phyloP scores from a whole-genome alignment of 768 basidiomycete species.

The Antrodiella citrinella region DNA sequence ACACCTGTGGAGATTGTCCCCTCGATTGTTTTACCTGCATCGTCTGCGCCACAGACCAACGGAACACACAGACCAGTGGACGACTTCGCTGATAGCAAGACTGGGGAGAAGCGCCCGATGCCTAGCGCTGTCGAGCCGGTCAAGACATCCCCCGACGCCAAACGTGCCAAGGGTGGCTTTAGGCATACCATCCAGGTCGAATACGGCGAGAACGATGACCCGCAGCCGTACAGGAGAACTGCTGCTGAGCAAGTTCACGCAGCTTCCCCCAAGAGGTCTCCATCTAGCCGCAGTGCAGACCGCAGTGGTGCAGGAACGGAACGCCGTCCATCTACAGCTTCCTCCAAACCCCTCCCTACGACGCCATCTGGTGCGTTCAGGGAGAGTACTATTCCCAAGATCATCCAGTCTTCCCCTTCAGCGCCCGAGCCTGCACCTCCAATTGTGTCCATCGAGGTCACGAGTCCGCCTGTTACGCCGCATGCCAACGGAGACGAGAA shows the following conservation, averaged over 20 bases:
- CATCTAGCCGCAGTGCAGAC: conserved; percentile 9
- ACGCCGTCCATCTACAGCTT: conserved; percentile 2
- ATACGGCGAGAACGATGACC: conserved; percentile 59
- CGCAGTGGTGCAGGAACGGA: not conserved
- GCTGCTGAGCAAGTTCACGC: conserved; percentile 5
- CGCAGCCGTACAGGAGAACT: conserved; percentile 9
- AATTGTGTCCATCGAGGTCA: conserved; percentile 25
- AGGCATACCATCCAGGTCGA: conserved; percentile 97
- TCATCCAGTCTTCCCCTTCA: conserved; percentile 1
- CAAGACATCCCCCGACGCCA: conserved; percentile 33
- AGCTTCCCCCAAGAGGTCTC: conserved; percentile 10
- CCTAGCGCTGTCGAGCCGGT: conserved; percentile 18
- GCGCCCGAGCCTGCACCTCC: conserved; percentile 16
- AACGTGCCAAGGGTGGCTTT: conserved; percentile 48
- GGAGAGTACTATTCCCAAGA: conserved; percentile 8
- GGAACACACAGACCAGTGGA: conserved; percentile 4
- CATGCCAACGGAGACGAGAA: conserved; percentile 14
- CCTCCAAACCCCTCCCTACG: conserved; percentile 25
- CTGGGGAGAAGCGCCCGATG: conserved; percentile 7
- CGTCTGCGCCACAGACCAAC: conserved; percentile 2
- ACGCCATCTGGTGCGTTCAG: conserved; percentile 9
- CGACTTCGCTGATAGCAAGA: conserved; percentile 8
- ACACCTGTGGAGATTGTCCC: conserved; percentile 23
- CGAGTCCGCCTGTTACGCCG: conserved; percentile 23
- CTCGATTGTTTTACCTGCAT: conserved; percentile 9